Conservation (phyloP, 768 basidiomycete species). For the Tylopilus subfusipes region DNA sequence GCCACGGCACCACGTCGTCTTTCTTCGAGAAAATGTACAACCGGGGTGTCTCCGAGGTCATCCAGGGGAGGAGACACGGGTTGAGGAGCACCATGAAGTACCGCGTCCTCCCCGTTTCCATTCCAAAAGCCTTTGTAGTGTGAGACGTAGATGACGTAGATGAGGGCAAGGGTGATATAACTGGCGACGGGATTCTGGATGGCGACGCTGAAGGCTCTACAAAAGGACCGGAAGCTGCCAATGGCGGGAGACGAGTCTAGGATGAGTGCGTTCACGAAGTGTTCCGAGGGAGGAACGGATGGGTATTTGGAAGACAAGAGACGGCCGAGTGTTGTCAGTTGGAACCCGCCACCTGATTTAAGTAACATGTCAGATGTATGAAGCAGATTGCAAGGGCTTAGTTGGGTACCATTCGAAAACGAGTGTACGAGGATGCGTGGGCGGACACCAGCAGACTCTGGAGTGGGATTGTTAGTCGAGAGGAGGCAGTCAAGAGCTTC, state of each 20-base stretch:
- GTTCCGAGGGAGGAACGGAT: neutral
- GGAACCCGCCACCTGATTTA: conserved; percentile 20
- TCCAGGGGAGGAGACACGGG: conserved; percentile 33
- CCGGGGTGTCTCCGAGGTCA: conserved; percentile 28
- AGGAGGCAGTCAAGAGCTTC: conserved; percentile 24
- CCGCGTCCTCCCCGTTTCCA: conserved; percentile 5
- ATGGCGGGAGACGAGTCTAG: conserved; percentile 22
- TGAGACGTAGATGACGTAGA: conserved; percentile 14
- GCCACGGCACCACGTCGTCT: conserved; percentile 30
- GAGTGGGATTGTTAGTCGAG: neutral
- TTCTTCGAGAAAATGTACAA: conserved; percentile 35
- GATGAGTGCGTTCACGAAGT: conserved; percentile 15
- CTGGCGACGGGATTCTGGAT: conserved; percentile 21
- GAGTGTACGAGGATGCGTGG: conserved; percentile 27
- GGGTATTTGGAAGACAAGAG: conserved; percentile 21
- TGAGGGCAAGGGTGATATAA: conserved; percentile 7
- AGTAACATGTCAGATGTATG: neutral
- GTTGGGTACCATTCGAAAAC: conserved; percentile 28
- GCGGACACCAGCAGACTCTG: neutral
- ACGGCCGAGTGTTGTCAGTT: conserved; percentile 17
- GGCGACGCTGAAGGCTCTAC: conserved; percentile 21
- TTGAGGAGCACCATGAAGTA: conserved; percentile 15
- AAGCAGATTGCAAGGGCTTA: neutral
- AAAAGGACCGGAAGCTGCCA: conserved; percentile 14
- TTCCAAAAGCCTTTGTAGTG: conserved; percentile 15